phyloP scores from a whole-genome alignment of 768 basidiomycete species.

The Calocybe indica region DNA sequence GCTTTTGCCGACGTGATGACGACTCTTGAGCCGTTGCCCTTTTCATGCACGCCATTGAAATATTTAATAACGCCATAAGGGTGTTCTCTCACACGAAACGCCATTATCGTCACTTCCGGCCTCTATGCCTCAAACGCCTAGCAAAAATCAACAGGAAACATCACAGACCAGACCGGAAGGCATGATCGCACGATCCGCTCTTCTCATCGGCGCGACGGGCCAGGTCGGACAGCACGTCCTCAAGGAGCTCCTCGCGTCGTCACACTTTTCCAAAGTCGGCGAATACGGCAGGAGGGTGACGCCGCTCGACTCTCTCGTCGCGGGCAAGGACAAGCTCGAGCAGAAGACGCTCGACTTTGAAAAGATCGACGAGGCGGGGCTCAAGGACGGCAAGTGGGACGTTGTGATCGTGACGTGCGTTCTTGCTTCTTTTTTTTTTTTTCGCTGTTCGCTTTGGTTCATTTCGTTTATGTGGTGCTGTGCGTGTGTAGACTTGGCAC shows the following conservation, averaged over 20 bases:
- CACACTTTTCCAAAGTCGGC: conserved; percentile 51
- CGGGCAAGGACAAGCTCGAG: conserved; percentile 52
- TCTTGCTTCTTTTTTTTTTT: neutral
- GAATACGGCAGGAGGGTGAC: conserved; percentile 70
- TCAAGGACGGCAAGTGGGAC: conserved; percentile 61
- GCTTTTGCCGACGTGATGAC: too few species aligned
- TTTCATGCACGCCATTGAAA: too few species aligned
- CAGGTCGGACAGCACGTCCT: conserved; percentile 60
- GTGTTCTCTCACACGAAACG: too few species aligned
- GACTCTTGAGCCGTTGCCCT: too few species aligned
- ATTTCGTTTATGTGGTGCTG: neutral
- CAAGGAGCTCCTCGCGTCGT: conserved; percentile 50
- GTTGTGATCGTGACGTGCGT: conserved; percentile 67
- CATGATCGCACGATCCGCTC: conserved; percentile 33
- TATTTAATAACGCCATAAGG: too few species aligned
- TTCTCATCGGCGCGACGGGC: conserved; percentile 74
- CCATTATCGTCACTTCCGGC: too few species aligned
- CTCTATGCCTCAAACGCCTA: too few species aligned
- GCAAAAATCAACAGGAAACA: too few species aligned
- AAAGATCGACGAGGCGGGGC: conserved; percentile 43
- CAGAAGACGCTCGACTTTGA: conserved; percentile 70
- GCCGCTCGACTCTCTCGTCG: conserved; percentile 28
- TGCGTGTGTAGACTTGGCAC: conserved; percentile 51
- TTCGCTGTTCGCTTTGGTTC: neutral
- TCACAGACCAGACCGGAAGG: too few species aligned